Evolutionary conservation across 495 filamentous ascomycete species (phyloP), one percentile per base, ranked within the genome.

Genomic region (Penicillium herquei): DNA sequence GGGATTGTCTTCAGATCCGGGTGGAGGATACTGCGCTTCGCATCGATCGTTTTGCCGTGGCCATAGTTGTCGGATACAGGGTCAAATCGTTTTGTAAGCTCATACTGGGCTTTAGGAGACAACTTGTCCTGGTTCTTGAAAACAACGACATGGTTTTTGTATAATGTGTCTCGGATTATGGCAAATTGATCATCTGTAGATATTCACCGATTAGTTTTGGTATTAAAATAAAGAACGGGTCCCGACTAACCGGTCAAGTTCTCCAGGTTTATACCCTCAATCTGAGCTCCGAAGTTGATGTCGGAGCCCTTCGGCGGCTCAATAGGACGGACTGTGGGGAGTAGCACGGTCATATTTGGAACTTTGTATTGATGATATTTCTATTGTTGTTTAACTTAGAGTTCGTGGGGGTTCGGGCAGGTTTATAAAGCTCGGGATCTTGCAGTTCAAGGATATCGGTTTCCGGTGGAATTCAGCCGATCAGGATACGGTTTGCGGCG

Each of bases 1-100:
- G 87, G 87, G 39, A 90, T 81, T 1, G 87, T 91, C 70, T 91
- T 90, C 13, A 90, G 77, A 59, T 91, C 87, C 1, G 87, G 87
- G 61, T 90, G 87, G 16, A 91, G 79, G 65, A 91, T 82, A 62
- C 79, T 84, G 41, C 85, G 80, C 62, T 86, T 85, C 3, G 74
- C 77, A 64, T 87, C 85, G 59, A 87, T 72, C 14, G 85, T 85
- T 63, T 86, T 86, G 66, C 86, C 87, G 63, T 90, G 87, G 40
- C 87, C 87, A 70, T 91, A 91, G 16, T 75, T 80, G 1, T 78
- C 70, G 6, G 82, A 79, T 2, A 72, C 57, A 3, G 86, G 86
- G 59, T 90, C 87, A 74, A 90, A 91, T 53, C 83, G 81, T 31
- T 78, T 78, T 11, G 87, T 90, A 37, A 90, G 70, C 46, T 85